Evolutionary conservation across 306 rosid species (phyloP).

Genomic region (Arachis stenosperma): DNA sequence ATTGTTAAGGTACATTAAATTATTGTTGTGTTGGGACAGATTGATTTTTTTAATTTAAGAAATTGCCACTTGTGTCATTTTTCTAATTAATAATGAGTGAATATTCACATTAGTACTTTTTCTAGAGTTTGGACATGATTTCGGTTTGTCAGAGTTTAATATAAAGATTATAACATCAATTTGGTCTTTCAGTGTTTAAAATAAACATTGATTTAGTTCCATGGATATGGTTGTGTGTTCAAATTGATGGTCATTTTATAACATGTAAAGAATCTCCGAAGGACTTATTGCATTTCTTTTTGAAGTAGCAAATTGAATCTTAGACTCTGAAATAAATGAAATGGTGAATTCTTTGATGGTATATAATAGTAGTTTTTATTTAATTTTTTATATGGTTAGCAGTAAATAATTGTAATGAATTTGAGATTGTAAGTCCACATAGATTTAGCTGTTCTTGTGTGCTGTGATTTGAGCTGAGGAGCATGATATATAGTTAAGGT

Average conservation of each 20-base stretch:
- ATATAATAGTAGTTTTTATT: background rate
- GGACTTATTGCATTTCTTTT: too few relatives aligned
- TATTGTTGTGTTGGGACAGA: background rate
- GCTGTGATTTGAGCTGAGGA: conserved; percentile 6
- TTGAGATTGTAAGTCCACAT: conserved; percentile 11
- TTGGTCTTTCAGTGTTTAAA: too few relatives aligned
- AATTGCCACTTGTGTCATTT: conserved; percentile 17
- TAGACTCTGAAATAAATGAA: background rate
- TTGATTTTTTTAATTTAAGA: background rate
- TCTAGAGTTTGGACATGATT: too few relatives aligned
- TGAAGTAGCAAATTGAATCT: too few relatives aligned
- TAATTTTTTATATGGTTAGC: background rate
- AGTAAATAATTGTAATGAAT: background rate
- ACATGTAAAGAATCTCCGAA: too few relatives aligned
- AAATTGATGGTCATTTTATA: too few relatives aligned
- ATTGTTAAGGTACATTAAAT: conserved; percentile 61
- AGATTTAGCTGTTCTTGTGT: conserved; percentile 23
- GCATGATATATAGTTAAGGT: conserved; percentile 6
- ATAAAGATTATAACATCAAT: too few relatives aligned
- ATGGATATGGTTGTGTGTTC: too few relatives aligned
- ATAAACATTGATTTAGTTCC: too few relatives aligned
- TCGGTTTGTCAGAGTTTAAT: too few relatives aligned
- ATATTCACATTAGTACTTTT: too few relatives aligned
- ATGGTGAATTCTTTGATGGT: background rate
- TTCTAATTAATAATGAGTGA: background rate